Conservation (phyloP, 2,329 filamentous ascomycete genomes). For the Rugonectria rugulosa region DNA sequence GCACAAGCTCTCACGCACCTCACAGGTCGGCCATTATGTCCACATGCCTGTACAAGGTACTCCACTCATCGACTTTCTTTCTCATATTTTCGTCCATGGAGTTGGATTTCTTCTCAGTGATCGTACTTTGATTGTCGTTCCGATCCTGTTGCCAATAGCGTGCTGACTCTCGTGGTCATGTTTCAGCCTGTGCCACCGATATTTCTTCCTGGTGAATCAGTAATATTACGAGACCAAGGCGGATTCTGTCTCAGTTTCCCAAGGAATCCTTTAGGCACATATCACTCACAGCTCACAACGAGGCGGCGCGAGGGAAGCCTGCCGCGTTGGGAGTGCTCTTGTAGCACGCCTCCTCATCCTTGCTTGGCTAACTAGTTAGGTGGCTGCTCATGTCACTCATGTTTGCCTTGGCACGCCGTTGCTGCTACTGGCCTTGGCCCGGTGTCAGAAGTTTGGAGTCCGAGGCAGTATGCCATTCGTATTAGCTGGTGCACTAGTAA, state of each 20-base stretch:
- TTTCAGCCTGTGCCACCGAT: constrained; percentile 12
- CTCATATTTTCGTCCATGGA: neutral
- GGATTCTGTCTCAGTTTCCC: neutral
- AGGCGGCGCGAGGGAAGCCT: no score
- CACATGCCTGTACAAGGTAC: constrained; percentile 2
- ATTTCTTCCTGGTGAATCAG: constrained; percentile 4
- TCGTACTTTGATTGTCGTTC: no score
- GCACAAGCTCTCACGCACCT: constrained; percentile 8
- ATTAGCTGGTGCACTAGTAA: constrained; percentile 16
- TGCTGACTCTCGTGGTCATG: neutral
- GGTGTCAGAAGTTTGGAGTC: constrained; percentile 14
- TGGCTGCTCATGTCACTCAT: constrained; percentile 4
- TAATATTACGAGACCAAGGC: neutral
- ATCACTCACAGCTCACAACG: neutral
- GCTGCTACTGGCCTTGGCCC: constrained; percentile 7
- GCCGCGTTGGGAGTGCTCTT: no score
- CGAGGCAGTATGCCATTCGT: constrained; percentile 16
- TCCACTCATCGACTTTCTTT: constrained; percentile 3
- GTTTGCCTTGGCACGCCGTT: constrained; percentile 14
- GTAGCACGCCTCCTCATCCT: neutral
- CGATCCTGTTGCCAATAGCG: no score
- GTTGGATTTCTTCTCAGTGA: no score
- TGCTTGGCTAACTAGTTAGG: neutral
- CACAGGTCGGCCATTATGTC: constrained; percentile 1
- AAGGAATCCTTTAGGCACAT: no score